Evolutionary conservation across 345 rosid species (phyloP).

Genomic region (Bruguiera gymnorhiza): DNA sequence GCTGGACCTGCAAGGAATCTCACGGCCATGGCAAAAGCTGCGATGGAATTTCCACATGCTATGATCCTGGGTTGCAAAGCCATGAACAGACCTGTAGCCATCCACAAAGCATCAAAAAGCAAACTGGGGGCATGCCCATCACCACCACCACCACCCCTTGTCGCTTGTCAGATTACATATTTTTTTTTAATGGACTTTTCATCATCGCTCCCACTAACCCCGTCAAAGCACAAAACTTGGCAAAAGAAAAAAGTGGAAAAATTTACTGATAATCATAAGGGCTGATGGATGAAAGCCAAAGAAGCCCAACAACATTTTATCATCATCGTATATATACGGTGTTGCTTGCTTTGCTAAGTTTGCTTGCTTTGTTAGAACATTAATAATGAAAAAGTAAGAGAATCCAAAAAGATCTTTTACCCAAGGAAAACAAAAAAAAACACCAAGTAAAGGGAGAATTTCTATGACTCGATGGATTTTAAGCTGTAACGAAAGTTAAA

Average conservation of each 20-base stretch:
- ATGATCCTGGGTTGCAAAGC: slow-evolving; percentile 98
- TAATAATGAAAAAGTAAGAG: slow-evolving; percentile 33
- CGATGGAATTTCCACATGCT: slow-evolving; percentile 95
- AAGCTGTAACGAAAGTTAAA: background rate
- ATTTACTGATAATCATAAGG: background rate
- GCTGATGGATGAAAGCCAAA: background rate
- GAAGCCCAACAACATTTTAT: slow-evolving; percentile 23
- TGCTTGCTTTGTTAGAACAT: slow-evolving; percentile 31
- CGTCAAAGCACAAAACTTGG: slow-evolving; percentile 9
- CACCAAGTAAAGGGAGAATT: background rate
- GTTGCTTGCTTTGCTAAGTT: background rate
- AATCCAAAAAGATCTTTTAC: slow-evolving; percentile 14
- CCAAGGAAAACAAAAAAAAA: background rate
- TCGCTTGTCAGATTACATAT: slow-evolving; percentile 15
- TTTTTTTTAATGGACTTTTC: background rate
- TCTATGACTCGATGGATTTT: background rate
- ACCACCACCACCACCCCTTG: slow-evolving; percentile 10
- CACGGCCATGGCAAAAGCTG: slow-evolving; percentile 87
- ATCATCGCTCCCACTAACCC: slow-evolving; percentile 17
- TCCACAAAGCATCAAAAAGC: slow-evolving; percentile 19
- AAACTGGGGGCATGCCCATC: slow-evolving; percentile 17
- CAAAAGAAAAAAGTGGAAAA: slow-evolving; percentile 10
- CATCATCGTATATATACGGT: slow-evolving; percentile 20
- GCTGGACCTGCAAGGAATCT: slow-evolving; percentile 98
- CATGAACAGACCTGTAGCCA: slow-evolving; percentile 82